A percentile compares a stretch with the other conserved stretches of the same genome.
Evolutionary conservation across 257 asterid species (phyloP).

Genomic region (Plantago ovata): DNA sequence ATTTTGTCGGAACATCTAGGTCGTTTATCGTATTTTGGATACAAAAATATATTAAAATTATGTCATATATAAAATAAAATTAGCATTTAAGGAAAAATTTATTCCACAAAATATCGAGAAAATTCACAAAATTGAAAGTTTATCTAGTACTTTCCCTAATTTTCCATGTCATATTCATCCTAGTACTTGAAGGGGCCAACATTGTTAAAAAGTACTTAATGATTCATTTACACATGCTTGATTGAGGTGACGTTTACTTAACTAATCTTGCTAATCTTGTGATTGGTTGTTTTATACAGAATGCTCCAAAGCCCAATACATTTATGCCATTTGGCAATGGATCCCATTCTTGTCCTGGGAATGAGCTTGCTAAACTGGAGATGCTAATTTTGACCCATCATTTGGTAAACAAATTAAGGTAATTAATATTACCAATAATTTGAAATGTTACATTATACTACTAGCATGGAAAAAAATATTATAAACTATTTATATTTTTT

Average conservation of each 20-base stretch:
- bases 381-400: conserved; percentile 68
- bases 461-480: not conserved
- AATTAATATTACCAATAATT: too few species aligned
- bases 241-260: conserved; percentile 23
- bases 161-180: too few species aligned
- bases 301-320: conserved; percentile 70
- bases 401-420: conserved; percentile 67
- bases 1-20: too few species aligned
- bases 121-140: too few species aligned
- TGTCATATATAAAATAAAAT: too few species aligned
- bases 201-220: not conserved
- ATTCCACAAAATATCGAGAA: too few species aligned
- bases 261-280: conserved; percentile 14
- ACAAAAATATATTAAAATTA: too few species aligned
- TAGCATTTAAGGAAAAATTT: too few species aligned
- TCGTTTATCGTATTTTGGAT: too few species aligned
- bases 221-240: not conserved
- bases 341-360: conserved; percentile 85
- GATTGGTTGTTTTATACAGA: conserved; percentile 41
- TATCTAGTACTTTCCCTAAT: too few species aligned
- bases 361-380: conserved; percentile 84
- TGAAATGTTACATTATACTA: not conserved
- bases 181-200: too few species aligned
- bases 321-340: conserved; percentile 97
- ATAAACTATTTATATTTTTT: too few species aligned